A percentile compares a stretch with the other conserved stretches of the same genome.
phyloP scores from a whole-genome alignment of 2,329 filamentous ascomycete species.

The Plectosphaerella sp. region DNA sequence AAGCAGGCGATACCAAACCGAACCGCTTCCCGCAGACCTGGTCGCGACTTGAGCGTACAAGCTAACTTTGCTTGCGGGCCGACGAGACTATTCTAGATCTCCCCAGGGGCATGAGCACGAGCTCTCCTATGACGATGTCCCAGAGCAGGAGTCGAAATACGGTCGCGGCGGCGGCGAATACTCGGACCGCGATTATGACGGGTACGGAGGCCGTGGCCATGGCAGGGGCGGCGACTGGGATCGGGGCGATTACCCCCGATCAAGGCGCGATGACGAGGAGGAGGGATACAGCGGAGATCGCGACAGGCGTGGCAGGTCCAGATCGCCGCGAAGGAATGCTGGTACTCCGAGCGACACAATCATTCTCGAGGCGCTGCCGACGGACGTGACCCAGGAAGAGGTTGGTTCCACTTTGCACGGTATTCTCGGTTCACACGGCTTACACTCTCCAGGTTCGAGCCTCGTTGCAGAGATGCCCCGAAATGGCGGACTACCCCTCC shows the following conservation, averaged over 20 bases:
- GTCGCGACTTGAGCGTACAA: slow-evolving; percentile 24
- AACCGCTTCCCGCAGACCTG: not conserved
- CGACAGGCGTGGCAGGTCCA: slow-evolving; percentile 8
- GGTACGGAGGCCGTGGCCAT: slow-evolving; percentile 15
- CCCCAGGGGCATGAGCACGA: slow-evolving; percentile 33
- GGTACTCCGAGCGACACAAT: slow-evolving; percentile 44
- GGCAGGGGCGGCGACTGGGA: slow-evolving; percentile 12
- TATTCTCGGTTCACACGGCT: not conserved
- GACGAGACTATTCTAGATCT: slow-evolving; percentile 38
- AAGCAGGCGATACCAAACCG: not conserved
- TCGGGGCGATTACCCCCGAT: slow-evolving; percentile 14
- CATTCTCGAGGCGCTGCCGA: slow-evolving; percentile 50
- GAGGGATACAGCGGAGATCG: not conserved
- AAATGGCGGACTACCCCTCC: slow-evolving; percentile 27
- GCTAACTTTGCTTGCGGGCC: slow-evolving; percentile 42
- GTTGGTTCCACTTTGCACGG: slow-evolving; percentile 30
- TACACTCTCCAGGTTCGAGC: slow-evolving; percentile 26
- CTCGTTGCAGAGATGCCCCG: slow-evolving; percentile 25
- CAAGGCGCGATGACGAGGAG: slow-evolving; percentile 2
- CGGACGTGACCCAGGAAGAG: slow-evolving; percentile 44
- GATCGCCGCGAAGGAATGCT: slow-evolving; percentile 26
- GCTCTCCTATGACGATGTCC: slow-evolving; percentile 26
- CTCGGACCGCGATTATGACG: slow-evolving; percentile 10
- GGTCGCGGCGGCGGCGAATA: slow-evolving; percentile 14
- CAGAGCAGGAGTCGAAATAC: slow-evolving; percentile 17